These are phyloP conservation scores for Syncephalastrum racemosum DNA, from an alignment of 371 early-diverging fungal genomes.

Conservation along the genomic window DNA sequence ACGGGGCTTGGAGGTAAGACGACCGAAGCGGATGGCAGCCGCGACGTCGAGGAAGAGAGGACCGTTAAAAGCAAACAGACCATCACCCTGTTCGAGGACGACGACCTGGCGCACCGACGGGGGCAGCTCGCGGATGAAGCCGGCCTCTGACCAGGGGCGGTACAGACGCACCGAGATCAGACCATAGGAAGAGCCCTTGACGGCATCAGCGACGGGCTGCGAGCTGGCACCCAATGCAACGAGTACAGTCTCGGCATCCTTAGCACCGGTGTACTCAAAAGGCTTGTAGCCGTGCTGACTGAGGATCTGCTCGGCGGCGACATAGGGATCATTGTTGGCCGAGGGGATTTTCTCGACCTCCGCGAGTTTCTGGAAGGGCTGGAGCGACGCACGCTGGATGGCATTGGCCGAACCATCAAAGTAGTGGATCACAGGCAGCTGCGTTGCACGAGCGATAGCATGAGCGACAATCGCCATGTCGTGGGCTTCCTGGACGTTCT, in stretches of 20 bases:
- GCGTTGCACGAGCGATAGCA: constrained; percentile 53
- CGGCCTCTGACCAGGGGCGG: constrained; percentile 80
- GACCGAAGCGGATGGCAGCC: constrained; percentile 66
- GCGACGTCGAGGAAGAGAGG: constrained; percentile 71
- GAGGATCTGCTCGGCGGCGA: constrained; percentile 52
- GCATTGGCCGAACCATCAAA: constrained; percentile 66
- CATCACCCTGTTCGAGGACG: constrained; percentile 61
- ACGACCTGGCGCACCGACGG: constrained; percentile 53
- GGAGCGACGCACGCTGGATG: constrained; percentile 48
- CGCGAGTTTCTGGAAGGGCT: constrained; percentile 45
- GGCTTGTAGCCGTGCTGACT: constrained; percentile 62
- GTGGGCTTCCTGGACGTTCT: constrained; percentile 77
- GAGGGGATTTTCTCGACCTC: constrained; percentile 7
- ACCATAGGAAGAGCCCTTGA: constrained; percentile 55
- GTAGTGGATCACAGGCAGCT: constrained; percentile 74
- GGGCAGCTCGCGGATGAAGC: constrained; percentile 70
- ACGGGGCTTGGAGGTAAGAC: constrained; percentile 34
- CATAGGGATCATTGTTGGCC: constrained; percentile 28
- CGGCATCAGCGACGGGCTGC: constrained; percentile 42
- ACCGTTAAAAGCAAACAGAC: constrained; percentile 55
- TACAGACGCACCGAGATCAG: constrained; percentile 73
- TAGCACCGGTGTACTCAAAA: constrained; percentile 79
- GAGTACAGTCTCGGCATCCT: constrained; percentile 72
- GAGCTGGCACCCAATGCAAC: constrained; percentile 67
- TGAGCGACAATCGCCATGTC: constrained; percentile 75